These are phyloP conservation scores for Ganoderma meredithae DNA, from an alignment of 1,284 basidiomycete genomes.

Conservation along the genomic window DNA sequence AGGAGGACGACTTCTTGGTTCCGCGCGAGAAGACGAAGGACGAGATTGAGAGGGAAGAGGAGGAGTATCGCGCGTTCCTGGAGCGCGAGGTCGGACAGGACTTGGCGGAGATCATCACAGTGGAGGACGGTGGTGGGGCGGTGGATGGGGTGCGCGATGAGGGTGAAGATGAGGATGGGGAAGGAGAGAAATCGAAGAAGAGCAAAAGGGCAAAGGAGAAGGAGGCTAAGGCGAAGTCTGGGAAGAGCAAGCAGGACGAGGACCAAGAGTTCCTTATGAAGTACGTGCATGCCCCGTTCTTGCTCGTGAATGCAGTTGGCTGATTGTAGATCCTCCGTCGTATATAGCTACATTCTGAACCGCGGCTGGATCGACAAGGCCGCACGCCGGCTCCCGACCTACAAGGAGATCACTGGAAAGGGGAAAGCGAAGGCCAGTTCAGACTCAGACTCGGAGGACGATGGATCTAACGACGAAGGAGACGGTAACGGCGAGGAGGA, in stretches of 20 bases:
- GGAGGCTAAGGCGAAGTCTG: slow-evolving; percentile 37
- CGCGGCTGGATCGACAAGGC: slow-evolving; percentile 93
- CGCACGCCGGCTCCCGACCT: slow-evolving; percentile 78
- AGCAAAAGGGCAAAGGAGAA: slow-evolving; percentile 42
- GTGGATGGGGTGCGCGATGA: slow-evolving; percentile 40
- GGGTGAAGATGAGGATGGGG: slow-evolving; percentile 40
- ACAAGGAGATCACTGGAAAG: slow-evolving; percentile 73
- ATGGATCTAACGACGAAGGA: slow-evolving; percentile 27
- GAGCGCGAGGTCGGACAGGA: slow-evolving; percentile 86
- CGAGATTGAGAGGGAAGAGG: slow-evolving; percentile 76
- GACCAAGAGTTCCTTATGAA: slow-evolving; percentile 92
- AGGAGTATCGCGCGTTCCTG: slow-evolving; percentile 84
- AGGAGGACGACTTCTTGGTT: slow-evolving; percentile 71
- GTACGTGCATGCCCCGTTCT: slow-evolving; percentile 54
- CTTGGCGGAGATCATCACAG: slow-evolving; percentile 62
- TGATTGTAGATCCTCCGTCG: not conserved
- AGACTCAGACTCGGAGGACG: slow-evolving; percentile 32
- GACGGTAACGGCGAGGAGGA: slow-evolving; percentile 44
- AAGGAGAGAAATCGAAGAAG: slow-evolving; percentile 38
- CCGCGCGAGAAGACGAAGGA: slow-evolving; percentile 81
- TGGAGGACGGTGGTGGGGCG: slow-evolving; percentile 45
- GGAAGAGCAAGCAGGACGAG: slow-evolving; percentile 59
- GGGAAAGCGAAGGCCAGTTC: slow-evolving; percentile 45
- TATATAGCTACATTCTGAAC: slow-evolving; percentile 88
- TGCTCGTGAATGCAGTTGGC: not conserved